These are phyloP conservation scores for Entophlyctis helioformis DNA, from an alignment of 192 early-diverging fungal species.

Conservation along the genomic window DNA sequence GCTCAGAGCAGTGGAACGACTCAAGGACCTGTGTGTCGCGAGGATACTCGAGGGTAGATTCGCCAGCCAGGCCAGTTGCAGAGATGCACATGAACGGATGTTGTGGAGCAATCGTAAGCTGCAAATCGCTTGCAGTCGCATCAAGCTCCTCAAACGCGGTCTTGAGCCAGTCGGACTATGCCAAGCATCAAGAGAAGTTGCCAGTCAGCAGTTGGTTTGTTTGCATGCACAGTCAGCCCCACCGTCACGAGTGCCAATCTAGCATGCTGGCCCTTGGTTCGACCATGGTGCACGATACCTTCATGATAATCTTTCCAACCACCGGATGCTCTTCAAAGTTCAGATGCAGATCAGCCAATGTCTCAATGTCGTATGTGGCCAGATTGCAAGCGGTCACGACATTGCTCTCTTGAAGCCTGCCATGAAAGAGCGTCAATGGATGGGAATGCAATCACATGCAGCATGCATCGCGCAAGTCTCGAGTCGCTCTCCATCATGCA, in stretches of 20 bases:
- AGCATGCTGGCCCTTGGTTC: too few relatives aligned
- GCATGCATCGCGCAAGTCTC: too few relatives aligned
- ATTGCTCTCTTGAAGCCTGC: slow-evolving; percentile 38
- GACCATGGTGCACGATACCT: not conserved
- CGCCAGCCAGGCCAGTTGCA: slow-evolving; percentile 31
- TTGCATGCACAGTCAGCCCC: too few relatives aligned
- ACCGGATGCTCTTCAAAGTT: slow-evolving; percentile 22
- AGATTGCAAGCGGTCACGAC: slow-evolving; percentile 37
- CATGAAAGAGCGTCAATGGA: not conserved
- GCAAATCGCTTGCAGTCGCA: slow-evolving; percentile 30
- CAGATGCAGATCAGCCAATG: slow-evolving; percentile 17
- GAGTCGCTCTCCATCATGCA: too few relatives aligned
- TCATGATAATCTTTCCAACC: slow-evolving; percentile 37
- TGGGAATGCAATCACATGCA: not conserved
- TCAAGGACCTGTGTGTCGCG: slow-evolving; percentile 39
- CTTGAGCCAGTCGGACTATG: slow-evolving; percentile 32
- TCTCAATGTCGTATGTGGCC: slow-evolving; percentile 32
- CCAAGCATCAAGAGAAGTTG: not conserved
- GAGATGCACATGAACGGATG: slow-evolving; percentile 38
- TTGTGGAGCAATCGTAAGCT: slow-evolving; percentile 19
- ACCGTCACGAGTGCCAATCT: too few relatives aligned
- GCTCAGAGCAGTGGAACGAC: slow-evolving; percentile 28
- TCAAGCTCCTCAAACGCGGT: slow-evolving; percentile 48
- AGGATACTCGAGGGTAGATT: slow-evolving; percentile 35
- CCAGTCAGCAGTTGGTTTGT: too few relatives aligned